Conservation (phyloP, 805 yeast genomes). For the Spathaspora sp. region DNA sequence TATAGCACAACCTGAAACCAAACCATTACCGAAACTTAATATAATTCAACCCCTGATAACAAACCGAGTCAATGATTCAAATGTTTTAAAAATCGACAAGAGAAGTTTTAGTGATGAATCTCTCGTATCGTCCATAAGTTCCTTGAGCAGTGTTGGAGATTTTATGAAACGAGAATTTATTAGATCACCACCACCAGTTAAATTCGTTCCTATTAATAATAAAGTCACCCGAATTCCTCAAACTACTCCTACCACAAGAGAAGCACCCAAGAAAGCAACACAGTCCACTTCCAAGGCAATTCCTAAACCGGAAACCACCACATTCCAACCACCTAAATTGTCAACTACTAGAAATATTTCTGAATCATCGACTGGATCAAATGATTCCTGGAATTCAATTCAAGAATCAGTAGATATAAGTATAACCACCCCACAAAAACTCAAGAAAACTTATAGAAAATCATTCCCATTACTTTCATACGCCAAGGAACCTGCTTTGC, state of each 20-base stretch:
- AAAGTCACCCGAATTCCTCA: not conserved
- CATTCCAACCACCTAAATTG: not conserved
- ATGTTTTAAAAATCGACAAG: conserved; percentile 14
- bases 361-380: not conserved
- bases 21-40: not conserved
- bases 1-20: not conserved
- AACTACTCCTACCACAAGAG: too few species aligned
- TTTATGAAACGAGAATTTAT: conserved; percentile 16
- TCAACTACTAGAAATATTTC: conserved; percentile 1
- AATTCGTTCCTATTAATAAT: not conserved
- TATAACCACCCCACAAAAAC: not conserved
- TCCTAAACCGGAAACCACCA: not conserved
- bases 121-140: conserved; percentile 33
- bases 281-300: not conserved
- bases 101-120: conserved; percentile 38
- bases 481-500: not conserved
- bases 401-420: conserved; percentile 22
- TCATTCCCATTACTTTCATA: not conserved
- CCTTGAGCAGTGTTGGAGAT: conserved; percentile 34
- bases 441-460: not conserved
- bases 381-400: conserved; percentile 22
- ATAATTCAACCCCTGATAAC: not conserved
- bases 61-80: not conserved
- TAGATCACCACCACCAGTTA: not conserved
- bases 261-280: not conserved